These are phyloP conservation scores for Haberlea rhodopensis DNA, from an alignment of 257 asterid species.

Conservation along the genomic window DNA sequence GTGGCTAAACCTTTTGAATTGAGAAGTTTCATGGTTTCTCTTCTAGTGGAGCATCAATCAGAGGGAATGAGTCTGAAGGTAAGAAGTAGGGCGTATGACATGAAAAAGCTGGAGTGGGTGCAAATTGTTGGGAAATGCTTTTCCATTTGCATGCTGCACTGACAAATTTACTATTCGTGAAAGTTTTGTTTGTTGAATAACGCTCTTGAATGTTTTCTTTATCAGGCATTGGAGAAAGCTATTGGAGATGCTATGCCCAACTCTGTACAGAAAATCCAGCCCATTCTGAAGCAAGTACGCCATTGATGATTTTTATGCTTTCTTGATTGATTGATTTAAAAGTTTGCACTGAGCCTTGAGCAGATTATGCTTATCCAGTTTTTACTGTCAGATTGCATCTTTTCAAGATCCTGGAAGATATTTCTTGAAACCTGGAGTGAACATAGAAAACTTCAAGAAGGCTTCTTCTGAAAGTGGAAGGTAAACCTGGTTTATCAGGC, in stretches of 20 bases:
- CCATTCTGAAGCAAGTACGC: constrained; percentile 78
- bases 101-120: constrained; percentile 3
- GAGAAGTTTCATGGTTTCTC: constrained; percentile 61
- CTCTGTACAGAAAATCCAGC: constrained; percentile 66
- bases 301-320: constrained; percentile 23
- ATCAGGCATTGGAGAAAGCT: constrained; percentile 90
- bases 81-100: constrained; percentile 20
- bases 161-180: not conserved
- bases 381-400: constrained; percentile 60
- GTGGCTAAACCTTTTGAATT: constrained; percentile 58
- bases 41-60: constrained; percentile 63
- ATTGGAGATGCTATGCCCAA: constrained; percentile 72
- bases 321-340: too few relatives aligned
- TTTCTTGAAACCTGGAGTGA: constrained; percentile 64
- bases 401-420: constrained; percentile 84
- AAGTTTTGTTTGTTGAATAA: constrained; percentile 13
- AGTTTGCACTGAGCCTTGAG: constrained; percentile 14
- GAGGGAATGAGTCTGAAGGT: constrained; percentile 91
- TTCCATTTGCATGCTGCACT: not conserved
- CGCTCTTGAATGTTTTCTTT: constrained; percentile 24
- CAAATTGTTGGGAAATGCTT: constrained; percentile 20
- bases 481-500: constrained; percentile 38
- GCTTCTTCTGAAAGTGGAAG: constrained; percentile 63
- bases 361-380: constrained; percentile 26
- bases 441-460: constrained; percentile 54